Percentiles rank a stretch among this genome's conserved stretches.
phyloP scores from a whole-genome alignment of 768 basidiomycete genomes.

The Lactarius akahatsu region DNA sequence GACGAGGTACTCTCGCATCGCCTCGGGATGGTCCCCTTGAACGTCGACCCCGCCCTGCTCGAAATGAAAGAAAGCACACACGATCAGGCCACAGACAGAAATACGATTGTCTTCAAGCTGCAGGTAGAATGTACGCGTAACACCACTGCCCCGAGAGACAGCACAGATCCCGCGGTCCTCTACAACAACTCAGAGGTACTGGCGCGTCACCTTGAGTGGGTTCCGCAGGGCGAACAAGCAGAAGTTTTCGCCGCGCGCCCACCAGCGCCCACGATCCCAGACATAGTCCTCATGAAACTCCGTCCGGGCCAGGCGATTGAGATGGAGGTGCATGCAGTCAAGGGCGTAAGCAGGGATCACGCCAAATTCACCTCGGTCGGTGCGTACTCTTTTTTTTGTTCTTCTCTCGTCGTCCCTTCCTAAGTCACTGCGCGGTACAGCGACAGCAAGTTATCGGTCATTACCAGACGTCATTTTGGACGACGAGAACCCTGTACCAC shows the following conservation, averaged over 20 bases:
- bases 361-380: slow-evolving; percentile 97
- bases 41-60: slow-evolving; percentile 76
- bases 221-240: slow-evolving; percentile 78
- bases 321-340: slow-evolving; percentile 86
- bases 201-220: slow-evolving; percentile 70
- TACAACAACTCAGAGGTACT: slow-evolving; percentile 72
- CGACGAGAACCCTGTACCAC: slow-evolving; percentile 72
- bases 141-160: slow-evolving; percentile 51
- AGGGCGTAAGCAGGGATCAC: slow-evolving; percentile 91
- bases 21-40: slow-evolving; percentile 87
- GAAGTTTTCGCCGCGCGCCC: slow-evolving; percentile 51
- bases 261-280: slow-evolving; percentile 68
- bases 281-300: slow-evolving; percentile 89
- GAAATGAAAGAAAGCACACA: slow-evolving; percentile 49
- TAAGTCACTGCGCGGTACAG: slow-evolving; percentile 40
- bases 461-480: slow-evolving; percentile 77
- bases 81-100: slow-evolving; percentile 78
- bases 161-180: slow-evolving; percentile 37
- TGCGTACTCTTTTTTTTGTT: slow-evolving; percentile 36
- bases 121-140: slow-evolving; percentile 65
- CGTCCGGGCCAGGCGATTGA: slow-evolving; percentile 87
- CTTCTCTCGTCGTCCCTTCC: neutral
- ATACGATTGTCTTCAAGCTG: slow-evolving; percentile 85
- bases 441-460: slow-evolving; percentile 93
- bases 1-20: slow-evolving; percentile 94